phyloP scores from a whole-genome alignment of 2,329 filamentous ascomycete genomes.

The Gaeumannomyces tritici region DNA sequence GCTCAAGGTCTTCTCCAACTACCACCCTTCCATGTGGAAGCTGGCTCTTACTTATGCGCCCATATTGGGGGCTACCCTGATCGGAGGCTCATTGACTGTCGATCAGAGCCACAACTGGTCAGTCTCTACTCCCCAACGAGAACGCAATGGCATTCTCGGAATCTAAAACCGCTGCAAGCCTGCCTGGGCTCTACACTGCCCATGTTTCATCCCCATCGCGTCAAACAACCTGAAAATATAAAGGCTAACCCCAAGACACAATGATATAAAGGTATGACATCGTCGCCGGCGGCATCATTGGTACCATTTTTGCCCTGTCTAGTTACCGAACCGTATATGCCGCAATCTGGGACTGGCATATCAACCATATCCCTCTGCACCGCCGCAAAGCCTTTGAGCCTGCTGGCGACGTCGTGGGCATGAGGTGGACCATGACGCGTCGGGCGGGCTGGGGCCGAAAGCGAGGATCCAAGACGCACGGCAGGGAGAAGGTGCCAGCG shows the following conservation, averaged over 20 bases:
- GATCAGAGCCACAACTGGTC: slow-evolving; percentile 65
- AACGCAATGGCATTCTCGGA: neutral
- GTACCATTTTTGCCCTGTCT: slow-evolving; percentile 50
- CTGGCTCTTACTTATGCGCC: slow-evolving; percentile 55
- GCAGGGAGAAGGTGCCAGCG: neutral
- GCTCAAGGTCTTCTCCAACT: slow-evolving; percentile 65
- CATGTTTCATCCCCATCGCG: too few species aligned
- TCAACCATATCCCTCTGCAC: slow-evolving; percentile 55
- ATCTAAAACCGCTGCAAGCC: neutral
- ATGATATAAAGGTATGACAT: slow-evolving; percentile 47
- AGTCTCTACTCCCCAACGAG: neutral
- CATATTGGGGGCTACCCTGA: slow-evolving; percentile 56
- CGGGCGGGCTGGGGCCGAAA: slow-evolving; percentile 1
- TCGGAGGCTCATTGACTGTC: slow-evolving; percentile 61
- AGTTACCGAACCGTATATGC: slow-evolving; percentile 59
- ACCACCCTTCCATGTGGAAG: slow-evolving; percentile 68
- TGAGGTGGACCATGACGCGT: slow-evolving; percentile 3
- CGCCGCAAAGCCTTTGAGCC: slow-evolving; percentile 22
- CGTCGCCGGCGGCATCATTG: slow-evolving; percentile 53
- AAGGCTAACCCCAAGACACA: neutral
- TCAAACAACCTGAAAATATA: too few species aligned
- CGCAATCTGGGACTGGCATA: slow-evolving; percentile 59
- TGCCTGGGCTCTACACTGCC: too few species aligned
- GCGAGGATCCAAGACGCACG: neutral
- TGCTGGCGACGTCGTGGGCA: slow-evolving; percentile 1